Evolutionary conservation across 1,284 basidiomycete species (phyloP), one percentile per base, ranked within the genome.

Genomic region (Nidula niveotomentosa): DNA sequence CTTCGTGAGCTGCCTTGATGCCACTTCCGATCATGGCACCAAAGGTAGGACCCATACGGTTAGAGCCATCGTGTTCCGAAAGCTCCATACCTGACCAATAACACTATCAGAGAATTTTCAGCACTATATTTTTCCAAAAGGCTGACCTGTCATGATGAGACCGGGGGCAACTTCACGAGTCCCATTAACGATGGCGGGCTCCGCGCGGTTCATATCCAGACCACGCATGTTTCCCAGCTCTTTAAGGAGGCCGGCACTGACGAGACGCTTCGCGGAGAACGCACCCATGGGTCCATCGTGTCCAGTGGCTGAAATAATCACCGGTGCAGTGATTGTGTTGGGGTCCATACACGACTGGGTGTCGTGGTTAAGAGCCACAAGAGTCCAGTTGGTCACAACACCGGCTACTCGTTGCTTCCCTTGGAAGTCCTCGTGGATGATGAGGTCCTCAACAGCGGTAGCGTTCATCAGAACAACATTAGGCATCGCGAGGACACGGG

Each of bases 301-400:
- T 10, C 88, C 85, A 36, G 86, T 88, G 15, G 85, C 84, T 43
- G 81, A 83, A 50, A 89, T 73, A 60, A 91, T 74, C n/a, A 93
- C 76, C 0, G 90, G 90, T 1, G 88, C 87, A 34, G 88, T 91
- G 70, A 93, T 88, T 37, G 89, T 91, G 72, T 90, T 88, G 35
- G 91, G 91, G 69, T 93, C 91, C 91, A 93, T 93, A 80, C 90
- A 93, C 33, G 81, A 86, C 71, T 93, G 88, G 56, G 86, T 88
- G 65, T 89, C 88, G 68, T 93, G 90, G 72, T 91, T 91, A 56
- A 93, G 80, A 12, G 88, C 83, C 54, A 93, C 90, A 52, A 92
- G 81, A 30, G 89, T 92, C 88, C 88, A 94, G 79, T 94, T 93
- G 53, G 88, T 90, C 5, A 93, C 91, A 33, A 93, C 90, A 39